These are phyloP conservation scores for Vanderwaltozyma verrucispora DNA, from an alignment of 805 yeast species.

Conservation along the genomic window DNA sequence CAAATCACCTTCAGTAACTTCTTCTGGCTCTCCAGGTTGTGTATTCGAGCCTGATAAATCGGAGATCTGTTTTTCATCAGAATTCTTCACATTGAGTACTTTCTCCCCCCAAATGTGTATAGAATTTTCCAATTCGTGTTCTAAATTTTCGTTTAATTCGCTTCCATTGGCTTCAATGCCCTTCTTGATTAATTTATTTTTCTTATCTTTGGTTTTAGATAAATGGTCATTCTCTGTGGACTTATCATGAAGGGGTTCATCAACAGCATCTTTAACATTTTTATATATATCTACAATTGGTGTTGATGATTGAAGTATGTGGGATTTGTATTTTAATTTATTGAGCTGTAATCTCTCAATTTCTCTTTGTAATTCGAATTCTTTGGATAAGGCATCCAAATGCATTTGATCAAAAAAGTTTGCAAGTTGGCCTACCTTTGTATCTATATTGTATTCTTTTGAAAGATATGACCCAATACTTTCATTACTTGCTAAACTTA, in stretches of 20 bases:
- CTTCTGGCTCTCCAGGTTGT: no score
- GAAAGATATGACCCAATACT: not conserved
- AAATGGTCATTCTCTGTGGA: conserved; percentile 5
- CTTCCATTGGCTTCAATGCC: not conserved
- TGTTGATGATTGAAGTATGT: conserved; percentile 60
- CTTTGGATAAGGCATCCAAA: conserved; percentile 69
- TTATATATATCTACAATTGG: conserved; percentile 90
- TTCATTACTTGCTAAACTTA: not conserved
- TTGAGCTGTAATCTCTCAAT: conserved; percentile 56
- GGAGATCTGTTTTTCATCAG: conserved; percentile 4
- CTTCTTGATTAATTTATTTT: not conserved
- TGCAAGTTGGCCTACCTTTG: conserved; percentile 56
- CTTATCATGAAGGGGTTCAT: conserved; percentile 34
- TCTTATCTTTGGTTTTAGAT: not conserved
- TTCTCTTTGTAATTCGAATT: conserved; percentile 82
- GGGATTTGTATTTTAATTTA: conserved; percentile 51
- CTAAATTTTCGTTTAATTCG: conserved; percentile 16
- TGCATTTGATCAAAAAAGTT: conserved; percentile 64
- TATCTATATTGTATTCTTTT: conserved; percentile 10
- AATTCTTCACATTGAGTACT: conserved; percentile 14
- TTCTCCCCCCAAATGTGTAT: conserved; percentile 25
- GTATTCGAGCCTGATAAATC: no score
- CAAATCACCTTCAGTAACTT: no score
- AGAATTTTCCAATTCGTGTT: conserved; percentile 23
- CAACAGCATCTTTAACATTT: conserved; percentile 81